Evolutionary conservation across 192 early-diverging fungal genomes (phyloP), one percentile per base, ranked within the genome.

Genomic region (Entomortierella parvispora): DNA sequence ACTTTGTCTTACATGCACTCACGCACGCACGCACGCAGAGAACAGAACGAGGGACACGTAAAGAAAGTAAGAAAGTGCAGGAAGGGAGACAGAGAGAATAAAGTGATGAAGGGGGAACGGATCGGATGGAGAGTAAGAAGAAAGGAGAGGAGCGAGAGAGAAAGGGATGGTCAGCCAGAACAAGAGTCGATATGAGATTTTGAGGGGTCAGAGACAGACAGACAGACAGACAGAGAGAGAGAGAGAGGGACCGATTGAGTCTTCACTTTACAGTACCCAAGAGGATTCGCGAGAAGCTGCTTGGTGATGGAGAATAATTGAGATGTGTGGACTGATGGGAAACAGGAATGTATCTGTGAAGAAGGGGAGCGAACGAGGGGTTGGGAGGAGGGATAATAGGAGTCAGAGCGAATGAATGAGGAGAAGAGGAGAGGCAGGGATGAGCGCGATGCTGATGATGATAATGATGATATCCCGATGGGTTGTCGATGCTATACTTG

Each of bases 251-350:
- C 23, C 33, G 20, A n/a, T 17, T 11, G 18, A 42, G 55, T 22
- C 28, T 31, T 53, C 51, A 53, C 51, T 8, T 31, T 18, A 53
- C 51, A 53, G 15, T 3, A 20, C 25, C 58, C 25, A 61, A 61
- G n/a, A 55, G 64, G 18, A 56, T 56, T 31, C 64, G 64, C n/a
- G n/a, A n/a, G n/a, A n/a, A n/a, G n/a, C n/a, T n/a, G 44, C 28
- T 32, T 8, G 58, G 33, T 3, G 31, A 61, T 48, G 11, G 25
- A 48, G 10, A 40, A 61, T n/a, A 3, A 53, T 53, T 49, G 40
- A 37, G n/a, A 43, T 18, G 28, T 42, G 34, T 42, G 34, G 25
- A 11, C 49, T 62, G 60, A 51, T 62, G 60, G 60, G 60, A 62
- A 62, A 62, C 32, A 62, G 22, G 48, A 51, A 62, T 59, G 40